These are phyloP conservation scores for Akebia trifoliata DNA, from an alignment of 164 flowering plant genomes.

Conservation along the genomic window DNA sequence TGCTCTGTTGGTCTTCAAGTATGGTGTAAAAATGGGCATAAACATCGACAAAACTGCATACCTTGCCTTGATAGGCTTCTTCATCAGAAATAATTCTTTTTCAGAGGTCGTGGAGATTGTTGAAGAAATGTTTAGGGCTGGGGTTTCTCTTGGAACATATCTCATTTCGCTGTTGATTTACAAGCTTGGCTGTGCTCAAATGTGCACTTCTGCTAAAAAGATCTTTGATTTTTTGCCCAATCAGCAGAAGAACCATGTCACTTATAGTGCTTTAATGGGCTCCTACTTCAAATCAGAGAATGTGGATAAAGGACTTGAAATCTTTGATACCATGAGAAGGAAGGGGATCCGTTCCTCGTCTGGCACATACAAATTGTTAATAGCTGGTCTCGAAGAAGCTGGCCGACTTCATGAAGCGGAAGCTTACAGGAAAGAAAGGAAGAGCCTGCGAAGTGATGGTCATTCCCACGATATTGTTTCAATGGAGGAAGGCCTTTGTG, in stretches of 20 bases:
- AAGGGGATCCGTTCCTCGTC: constrained; percentile 41
- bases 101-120: constrained; percentile 42
- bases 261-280: constrained; percentile 67
- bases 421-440: constrained; percentile 44
- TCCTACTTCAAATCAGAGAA: constrained; percentile 49
- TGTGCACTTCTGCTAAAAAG: constrained; percentile 39
- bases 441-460: constrained; percentile 24
- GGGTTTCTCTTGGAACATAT: constrained; percentile 52
- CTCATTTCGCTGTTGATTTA: constrained; percentile 44
- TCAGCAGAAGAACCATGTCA: constrained; percentile 47
- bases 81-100: constrained; percentile 42
- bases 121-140: constrained; percentile 42
- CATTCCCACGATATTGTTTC: constrained; percentile 12
- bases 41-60: constrained; percentile 42
- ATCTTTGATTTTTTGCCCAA: constrained; percentile 54
- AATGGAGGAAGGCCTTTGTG: constrained; percentile 44
- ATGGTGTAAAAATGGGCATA: constrained; percentile 39
- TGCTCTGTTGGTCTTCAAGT: constrained; percentile 60
- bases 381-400: constrained; percentile 52
- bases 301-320: constrained; percentile 55
- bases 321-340: constrained; percentile 45
- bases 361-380: constrained; percentile 57
- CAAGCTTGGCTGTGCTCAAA: constrained; percentile 58
- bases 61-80: constrained; percentile 52
- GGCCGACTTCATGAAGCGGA: constrained; percentile 41